Evolutionary conservation across 331 rosid genomes (phyloP), one percentile per base, ranked within the genome.

Genomic region (Stylosanthes scabra): DNA sequence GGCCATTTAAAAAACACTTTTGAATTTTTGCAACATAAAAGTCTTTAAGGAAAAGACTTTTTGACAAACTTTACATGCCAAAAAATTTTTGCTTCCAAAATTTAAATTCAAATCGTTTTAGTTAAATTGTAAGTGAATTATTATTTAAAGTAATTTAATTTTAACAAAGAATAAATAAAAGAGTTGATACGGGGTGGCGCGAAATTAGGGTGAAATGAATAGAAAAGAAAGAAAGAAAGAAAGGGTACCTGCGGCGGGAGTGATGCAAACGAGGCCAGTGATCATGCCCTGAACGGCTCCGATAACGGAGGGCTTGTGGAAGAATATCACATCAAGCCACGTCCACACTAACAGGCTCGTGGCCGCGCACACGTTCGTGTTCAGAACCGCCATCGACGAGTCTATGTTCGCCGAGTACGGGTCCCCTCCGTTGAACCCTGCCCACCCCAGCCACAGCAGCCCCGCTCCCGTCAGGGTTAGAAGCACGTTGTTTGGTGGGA

Each of bases 241-340:
- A 20, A 20, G 37, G 9, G 10, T 78, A 88, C 92, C 93, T 2
- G 93, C 93, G 0, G 27, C 93, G 2, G 93, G 93, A 67, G 93
- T 88, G 74, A 88, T 88, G 86, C 90, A 86, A 47, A 88, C 93
- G 40, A 88, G 90, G 37, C 93, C 93, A 0, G 93, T 88, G 58
- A 88, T 88, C 93, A 88, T 88, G 70, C 93, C 93, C 13, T 88
- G 93, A 66, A 85, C 89, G 31, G 93, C 93, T 13, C 93, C 93
- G 44, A 88, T 88, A 6, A 88, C 93, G 0, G 93, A 88, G 57
- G 93, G 93, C 25, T 88, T 88, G 15, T 83, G 67, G 76, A 88
- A 88, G 84, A 81, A 88, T 1, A 88, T 77, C 37, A 88, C 89
- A 6, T 88, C 93, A 0, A 88, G 81, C 82, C 88, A 83, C 0